phyloP scores from a whole-genome alignment of 331 rosid genomes.

The Saraca asoca region DNA sequence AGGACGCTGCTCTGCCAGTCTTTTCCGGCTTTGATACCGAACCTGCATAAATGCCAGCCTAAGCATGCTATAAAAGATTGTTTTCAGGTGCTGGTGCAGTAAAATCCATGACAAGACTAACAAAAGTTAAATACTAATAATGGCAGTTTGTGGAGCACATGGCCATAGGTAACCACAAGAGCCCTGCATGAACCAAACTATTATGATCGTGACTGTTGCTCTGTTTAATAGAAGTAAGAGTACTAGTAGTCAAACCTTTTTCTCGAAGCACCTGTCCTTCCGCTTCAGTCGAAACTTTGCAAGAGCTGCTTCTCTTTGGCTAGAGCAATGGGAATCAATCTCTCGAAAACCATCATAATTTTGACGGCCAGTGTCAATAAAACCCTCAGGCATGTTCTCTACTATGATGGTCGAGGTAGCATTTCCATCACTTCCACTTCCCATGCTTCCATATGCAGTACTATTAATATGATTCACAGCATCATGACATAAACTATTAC shows the following conservation, averaged over 20 bases:
- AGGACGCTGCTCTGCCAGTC: slow-evolving; percentile 75
- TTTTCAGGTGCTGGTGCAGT: no score
- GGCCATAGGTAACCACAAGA: no score
- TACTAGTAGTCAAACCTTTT: slow-evolving; percentile 49
- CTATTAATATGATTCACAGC: slow-evolving; percentile 33
- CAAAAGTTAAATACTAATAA: no score
- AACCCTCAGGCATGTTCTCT: slow-evolving; percentile 38
- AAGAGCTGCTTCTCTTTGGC: slow-evolving; percentile 76
- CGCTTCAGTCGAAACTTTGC: slow-evolving; percentile 65
- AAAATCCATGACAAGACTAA: no score
- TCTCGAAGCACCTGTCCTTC: slow-evolving; percentile 64
- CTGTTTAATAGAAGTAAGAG: background rate
- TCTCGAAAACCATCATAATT: slow-evolving; percentile 43
- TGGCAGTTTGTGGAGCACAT: background rate
- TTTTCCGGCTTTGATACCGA: slow-evolving; percentile 68
- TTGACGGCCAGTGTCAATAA: slow-evolving; percentile 32
- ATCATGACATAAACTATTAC: slow-evolving; percentile 42
- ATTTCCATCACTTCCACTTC: slow-evolving; percentile 47
- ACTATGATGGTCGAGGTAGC: slow-evolving; percentile 29
- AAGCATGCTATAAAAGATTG: no score
- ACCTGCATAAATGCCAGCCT: slow-evolving; percentile 42
- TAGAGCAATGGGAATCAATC: slow-evolving; percentile 41
- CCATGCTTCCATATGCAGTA: slow-evolving; percentile 2
- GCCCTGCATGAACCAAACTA: no score
- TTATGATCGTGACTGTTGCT: no score